Evolutionary conservation across 176 grass and related monocot genomes (phyloP), one percentile per base, ranked within the genome.

Genomic region (Saccharum spontaneum): DNA sequence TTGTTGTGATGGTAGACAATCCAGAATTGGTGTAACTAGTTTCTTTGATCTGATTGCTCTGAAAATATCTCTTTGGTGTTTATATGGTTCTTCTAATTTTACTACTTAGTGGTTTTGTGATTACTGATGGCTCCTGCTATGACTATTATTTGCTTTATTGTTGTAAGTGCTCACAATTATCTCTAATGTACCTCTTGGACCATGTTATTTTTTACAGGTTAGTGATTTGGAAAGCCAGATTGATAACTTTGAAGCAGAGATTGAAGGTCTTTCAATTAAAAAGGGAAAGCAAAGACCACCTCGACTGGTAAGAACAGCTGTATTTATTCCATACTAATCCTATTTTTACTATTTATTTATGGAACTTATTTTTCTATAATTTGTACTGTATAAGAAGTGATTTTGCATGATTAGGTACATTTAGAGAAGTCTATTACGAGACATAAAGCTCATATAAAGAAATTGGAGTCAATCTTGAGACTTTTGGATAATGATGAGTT

Each of bases 401-500:
- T 72, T 84, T 79, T 89, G 40, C 82, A 75, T 59, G 76, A 92
- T 79, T 84, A 99, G 97, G 89, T 87, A 77, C 93, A 99, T 91
- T 87, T 99, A 85, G 97, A 99, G 86, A 87, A 86, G 83, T 99
- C 97, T 60, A 96, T 99, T 68, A 82, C 94, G 5, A 88, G 93
- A 9, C 97, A 99, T 91, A 99, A 92, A 79, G 94, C 97, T 88
- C 97, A 99, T 69, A 92, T 99, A 92, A 94, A 94, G 73, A 99
- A 99, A 83, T 82, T 97, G 80, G 97, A 99, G 88, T 94, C 91
- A 69, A 97, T 96, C 68, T 92, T 99, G 88, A 94, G 97, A 87
- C 88, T 99, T 73, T 89, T 99, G 46, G 97, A 99, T 87, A 99
- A 99, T 43, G 97, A 99, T 73, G 97, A 99, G 77, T 86, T 99